Evolutionary conservation across 2,329 filamentous ascomycete genomes (phyloP), one percentile per base, ranked within the genome.

Genomic region (Calonectria fujianensis): DNA sequence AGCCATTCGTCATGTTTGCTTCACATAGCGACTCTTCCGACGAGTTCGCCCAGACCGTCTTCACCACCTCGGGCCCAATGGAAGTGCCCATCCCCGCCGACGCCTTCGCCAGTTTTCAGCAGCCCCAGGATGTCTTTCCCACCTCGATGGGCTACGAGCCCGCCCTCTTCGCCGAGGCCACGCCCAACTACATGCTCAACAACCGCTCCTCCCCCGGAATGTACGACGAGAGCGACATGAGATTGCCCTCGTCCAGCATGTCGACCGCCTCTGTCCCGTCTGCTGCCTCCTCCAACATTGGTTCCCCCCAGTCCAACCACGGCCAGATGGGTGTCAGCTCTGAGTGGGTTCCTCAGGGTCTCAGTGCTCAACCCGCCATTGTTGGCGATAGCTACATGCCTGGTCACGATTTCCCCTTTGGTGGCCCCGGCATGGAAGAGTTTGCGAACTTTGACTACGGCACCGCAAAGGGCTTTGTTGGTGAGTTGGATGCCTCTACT

Each of bases 221-320:
- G 76, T 90, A 88, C 78, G 90, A 91, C 52, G 90, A 91, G 68
- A 82, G 84, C 74, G 89, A 91, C 27, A 82, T 89, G 81, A 85
- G 85, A 73, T 81, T 89, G 31, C 87, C 89, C 20, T 90, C 89
- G 37, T 93, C 89, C 67, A 91, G 89, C 81, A 88, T 90, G 75
- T 95, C 89, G 75, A 92, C 89, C 74, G 89, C 88, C 31, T 93
- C 91, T 73, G 92, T 85, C 71, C 90, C 87, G 68, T 94, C 93
- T 67, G 91, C 91, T 5, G 88, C 92, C 9, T 94, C 93, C 1
- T 94, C 93, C 11, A 91, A 91, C 69, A 90, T 93, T 75, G 92
- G 92, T 72, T 94, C 93, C 29, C 93, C 93, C 32, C 91, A 92
- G 80, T 93, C 92, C 2, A 89, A 90, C 76, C 89, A 90, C 80